Evolutionary conservation across 78 protist genomes (phyloP), one percentile per base, ranked within the genome.

Genomic region (Dictyostelium brefeldianum): DNA sequence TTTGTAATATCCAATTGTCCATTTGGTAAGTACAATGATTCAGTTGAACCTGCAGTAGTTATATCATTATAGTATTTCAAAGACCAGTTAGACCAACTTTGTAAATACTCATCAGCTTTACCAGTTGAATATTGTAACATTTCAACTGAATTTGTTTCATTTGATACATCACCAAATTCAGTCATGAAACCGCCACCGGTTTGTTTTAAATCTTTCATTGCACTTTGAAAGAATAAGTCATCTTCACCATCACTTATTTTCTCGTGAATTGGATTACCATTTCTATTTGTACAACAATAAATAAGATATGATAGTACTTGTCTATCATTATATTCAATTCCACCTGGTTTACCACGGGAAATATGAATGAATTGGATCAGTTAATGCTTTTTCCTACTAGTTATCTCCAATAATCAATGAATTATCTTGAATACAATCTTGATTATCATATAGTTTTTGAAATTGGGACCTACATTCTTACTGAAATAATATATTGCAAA

Each of bases 131-230:
- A 70, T 31, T 71, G 12, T 17, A 83, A 31, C 70, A 54, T 87
- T 29, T 84, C 94, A 67, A 83, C 73, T 3, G 91, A 78, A 14
- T 62, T 65, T 14, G 92, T 46, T 14, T n/a, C 10, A 59, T 77
- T 71, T 1, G 75, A 22, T 25, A 64, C 80, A 25, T 95, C 97
- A 25, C 95, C 97, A 54, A 96, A 80, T 46, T 92, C 96, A 3
- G 98, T 96, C 80, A 96, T 79, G 51, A 94, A 79, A 5, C 95
- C 90, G 51, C 90, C 94, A 15, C 95, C 95, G 11, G 79, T 62
- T 57, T 78, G 31, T 31, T 50, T 64, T 12, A 96, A 9, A 70
- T 96, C 97, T 18, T 70, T 36, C 81, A 65, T 48, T 0, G 81
- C 83, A 31, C 59, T 80, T 0, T 50, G 17, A 6, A 77, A 20